Base-by-base conservation (phyloP, 805 yeast genomes). In the Candida tibetensis region DNA sequence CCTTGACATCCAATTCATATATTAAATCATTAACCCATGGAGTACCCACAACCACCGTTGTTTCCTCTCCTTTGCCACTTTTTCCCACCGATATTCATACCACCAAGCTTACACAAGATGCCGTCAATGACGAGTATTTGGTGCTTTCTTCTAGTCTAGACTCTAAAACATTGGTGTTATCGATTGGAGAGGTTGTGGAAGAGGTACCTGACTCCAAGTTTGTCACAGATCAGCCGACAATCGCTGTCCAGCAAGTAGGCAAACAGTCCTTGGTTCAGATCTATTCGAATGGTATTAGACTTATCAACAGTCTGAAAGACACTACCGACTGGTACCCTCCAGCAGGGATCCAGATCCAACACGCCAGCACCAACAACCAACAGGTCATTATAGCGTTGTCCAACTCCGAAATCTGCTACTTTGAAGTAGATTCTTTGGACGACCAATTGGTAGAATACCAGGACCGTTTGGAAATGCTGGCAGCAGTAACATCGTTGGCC, bases 311-410 rank as follows among this genome's bases (percentile, higher is more conserved):
- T 3, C n/a, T 14, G 5, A 56, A 61, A 30, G 55, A 62, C n/a
- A 60, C 71, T 10, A 60, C 72, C 0, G 83, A 83, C 44, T 93
- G 98, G 98, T 66, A 60, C 19, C 87, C 95, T 1, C 95, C 96
- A 0, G 79, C 82, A 0, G 95, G 93, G 2, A 76, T 81, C 15
- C 66, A 73, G 17, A 71, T 93, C 28, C 51, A 74, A 0, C 62
- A 67, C n/a, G 82, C 87, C 0, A 55, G 85, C 1, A 60, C 82
- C 2, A 86, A 88, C 13, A 65, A 71, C 17, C 70, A 74, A 2
- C 98, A 93, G 58, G 65, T 90, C 0, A 78, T 76, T 0, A 49
- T 91, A 4, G 88, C 81, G 0, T 60, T 93, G 3, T 81, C 93
- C 2, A 85, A 82, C 51, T 70, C 79, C 39, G 90, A 85, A 40